These are phyloP conservation scores for Talaromyces funiculosus DNA, from an alignment of 2,329 filamentous ascomycete species.

Conservation along the genomic window DNA sequence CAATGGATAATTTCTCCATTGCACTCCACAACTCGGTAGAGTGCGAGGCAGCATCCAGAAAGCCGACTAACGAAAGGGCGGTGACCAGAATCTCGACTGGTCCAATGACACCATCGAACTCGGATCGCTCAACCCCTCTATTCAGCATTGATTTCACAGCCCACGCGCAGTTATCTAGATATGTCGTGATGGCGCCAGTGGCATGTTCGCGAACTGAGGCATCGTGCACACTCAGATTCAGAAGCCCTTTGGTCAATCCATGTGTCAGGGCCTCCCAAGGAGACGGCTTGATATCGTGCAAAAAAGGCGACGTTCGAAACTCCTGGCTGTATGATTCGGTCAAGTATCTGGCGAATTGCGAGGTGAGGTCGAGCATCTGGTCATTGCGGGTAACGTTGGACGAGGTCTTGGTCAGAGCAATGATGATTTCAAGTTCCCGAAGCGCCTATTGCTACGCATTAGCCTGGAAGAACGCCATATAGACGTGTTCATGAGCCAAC, in stretches of 20 bases:
- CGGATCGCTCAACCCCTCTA: constrained; percentile 54
- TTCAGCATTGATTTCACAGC: constrained; percentile 54
- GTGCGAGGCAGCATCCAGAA: constrained; percentile 74
- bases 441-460: constrained; percentile 55
- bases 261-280: constrained; percentile 81
- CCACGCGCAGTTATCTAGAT: constrained; percentile 64
- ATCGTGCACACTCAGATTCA: constrained; percentile 74
- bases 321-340: constrained; percentile 75
- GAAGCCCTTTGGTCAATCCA: constrained; percentile 70
- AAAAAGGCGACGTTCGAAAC: constrained; percentile 73
- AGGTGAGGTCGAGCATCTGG: constrained; percentile 71
- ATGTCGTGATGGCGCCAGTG: constrained; percentile 62
- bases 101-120: constrained; percentile 38
- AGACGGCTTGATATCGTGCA: constrained; percentile 76
- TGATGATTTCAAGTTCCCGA: constrained; percentile 83
- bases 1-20: constrained; percentile 65
- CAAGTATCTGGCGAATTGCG: constrained; percentile 76
- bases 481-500: constrained; percentile 6
- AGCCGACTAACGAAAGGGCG: constrained; percentile 80
- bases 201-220: constrained; percentile 61
- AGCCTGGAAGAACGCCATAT: constrained; percentile 14
- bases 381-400: constrained; percentile 64
- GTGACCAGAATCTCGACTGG: constrained; percentile 67
- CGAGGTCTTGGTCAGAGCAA: constrained; percentile 87
- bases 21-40: constrained; percentile 76